Evolutionary conservation across 495 filamentous ascomycete genomes (phyloP), one percentile per base, ranked within the genome.

Genomic region (Neurospora hispaniola): DNA sequence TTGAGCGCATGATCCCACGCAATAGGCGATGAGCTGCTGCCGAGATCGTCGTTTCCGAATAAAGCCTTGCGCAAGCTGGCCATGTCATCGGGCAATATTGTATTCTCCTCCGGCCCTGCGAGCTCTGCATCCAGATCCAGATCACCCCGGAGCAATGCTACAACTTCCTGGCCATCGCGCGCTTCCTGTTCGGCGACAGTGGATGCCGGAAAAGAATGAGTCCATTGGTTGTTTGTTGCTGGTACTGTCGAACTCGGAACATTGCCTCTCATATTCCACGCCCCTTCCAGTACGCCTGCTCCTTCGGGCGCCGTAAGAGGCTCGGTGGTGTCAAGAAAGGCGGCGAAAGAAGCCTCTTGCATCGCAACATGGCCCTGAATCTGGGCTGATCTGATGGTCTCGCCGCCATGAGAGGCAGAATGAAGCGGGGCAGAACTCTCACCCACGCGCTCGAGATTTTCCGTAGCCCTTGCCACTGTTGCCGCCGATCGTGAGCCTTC

Each of bases 401-500:
- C 74, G 42, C 73, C 73, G 9, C 42, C 46, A 54, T 66, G 94
- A 79, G 90, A 84, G 84, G 94, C 95, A 78, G 93, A 86, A 38
- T 68, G 73, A 48, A 75, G 20, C 54, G 76, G 77, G 5, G 74
- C 70, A n/a, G 78, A 78, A 59, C 75, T 80, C 69, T 80, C 78
- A 35, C 74, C 74, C 8, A 43, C 73, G 39, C 73, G 62, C 18
- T 42, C 74, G 4, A 75, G 69, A 4, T 59, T 69, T 42, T 78
- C 71, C 14, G 20, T 70, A 5, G 71, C 42, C 18, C 70, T 70
- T 6, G 78, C 75, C 7, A 68, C 71, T 16, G 71, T 73, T 7
- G 74, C 79, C 9, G 80, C 79, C 68, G 71, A 31, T 18, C 70
- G 71, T 9, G 78, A 77, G 5, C 70, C 71, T 16, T 72, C 74